These are phyloP conservation scores for Starmerella sp. DNA, from an alignment of 805 yeast genomes.

Conservation along the genomic window DNA sequence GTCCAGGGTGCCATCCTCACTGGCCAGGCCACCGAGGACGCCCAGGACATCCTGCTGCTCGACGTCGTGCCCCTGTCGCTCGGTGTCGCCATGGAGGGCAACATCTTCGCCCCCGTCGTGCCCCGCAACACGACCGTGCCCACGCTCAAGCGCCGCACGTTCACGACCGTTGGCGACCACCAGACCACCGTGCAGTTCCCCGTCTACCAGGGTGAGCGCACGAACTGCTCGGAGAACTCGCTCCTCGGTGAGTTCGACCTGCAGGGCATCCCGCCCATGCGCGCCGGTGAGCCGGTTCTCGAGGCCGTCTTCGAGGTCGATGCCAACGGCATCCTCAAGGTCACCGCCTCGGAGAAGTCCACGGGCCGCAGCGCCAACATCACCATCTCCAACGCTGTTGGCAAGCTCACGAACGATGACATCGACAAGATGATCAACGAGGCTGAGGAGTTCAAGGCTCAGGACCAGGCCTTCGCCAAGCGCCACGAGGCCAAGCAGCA, in stretches of 20 bases:
- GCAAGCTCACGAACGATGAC: constrained; percentile 92
- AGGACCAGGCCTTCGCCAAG: constrained; percentile 99
- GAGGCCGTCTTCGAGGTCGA: constrained; percentile 99
- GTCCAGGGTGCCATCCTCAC: constrained; percentile 98
- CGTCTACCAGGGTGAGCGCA: constrained; percentile 99
- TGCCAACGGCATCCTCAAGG: constrained; percentile 99
- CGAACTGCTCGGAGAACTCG: constrained; percentile 95
- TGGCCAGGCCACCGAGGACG: constrained; percentile 81
- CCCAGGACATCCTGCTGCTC: constrained; percentile 87
- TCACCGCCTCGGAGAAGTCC: constrained; percentile 95
- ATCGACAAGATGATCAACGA: constrained; percentile 97
- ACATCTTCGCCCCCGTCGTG: constrained; percentile 96
- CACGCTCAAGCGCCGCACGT: constrained; percentile 96
- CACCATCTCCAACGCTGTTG: constrained; percentile 97
- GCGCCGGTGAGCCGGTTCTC: constrained; percentile 98
- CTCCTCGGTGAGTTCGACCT: constrained; percentile 97
- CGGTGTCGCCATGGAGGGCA: constrained; percentile 99
- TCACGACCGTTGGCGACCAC: constrained; percentile 97
- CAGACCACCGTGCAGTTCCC: constrained; percentile 98
- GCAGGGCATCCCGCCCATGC: constrained; percentile 95
- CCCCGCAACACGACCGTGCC: constrained; percentile 99
- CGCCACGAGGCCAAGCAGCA: constrained; percentile 98
- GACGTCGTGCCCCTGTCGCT: constrained; percentile 97
- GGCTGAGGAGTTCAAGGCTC: constrained; percentile 97
- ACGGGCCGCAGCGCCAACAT: constrained; percentile 98